Base-by-base conservation (phyloP, 2,329 filamentous ascomycete species). In the Teratosphaeria destructans region DNA sequence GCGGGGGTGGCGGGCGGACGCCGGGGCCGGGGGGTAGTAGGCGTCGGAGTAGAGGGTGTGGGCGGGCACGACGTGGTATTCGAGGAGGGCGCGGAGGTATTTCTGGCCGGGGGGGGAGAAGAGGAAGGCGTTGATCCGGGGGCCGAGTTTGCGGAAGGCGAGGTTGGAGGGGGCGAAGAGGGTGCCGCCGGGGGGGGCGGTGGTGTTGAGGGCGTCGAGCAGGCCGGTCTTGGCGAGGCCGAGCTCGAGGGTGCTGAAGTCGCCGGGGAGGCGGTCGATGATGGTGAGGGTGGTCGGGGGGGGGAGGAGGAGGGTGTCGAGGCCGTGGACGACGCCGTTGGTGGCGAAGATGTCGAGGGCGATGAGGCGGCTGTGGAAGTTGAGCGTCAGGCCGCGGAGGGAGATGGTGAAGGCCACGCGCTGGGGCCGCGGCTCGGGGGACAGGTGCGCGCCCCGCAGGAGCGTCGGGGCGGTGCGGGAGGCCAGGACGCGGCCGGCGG, bases 31-130 rank as follows among this genome's bases (percentile, higher is more conserved):
- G 76, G 80, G 80, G 76, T 91, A 94, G 70, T 86, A 89, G 5
- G 86, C 87, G 70, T 96, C 92, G 5, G 87, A 89, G 78, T 96
- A 96, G 0, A 95, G 76, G 0, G 88, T 92, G 61, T 85, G 81
- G 68, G 89, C 84, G 52, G 85, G 81, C 1, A 87, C 87, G 55
- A 92, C 80, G 68, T 93, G 88, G 71, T 95, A 95, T 76, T 89
- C 79, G 16, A 95, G 78, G 54, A 96, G 77, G 0, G 89, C 89
- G 64, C 82, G 84, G 19, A 96, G 81, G 71, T 90, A 95, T 72
- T 86, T 86, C 63, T 81, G 78, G 1, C 92, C 92, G 57, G 80
- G 82, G 32, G 82, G 78, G 60, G 87, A 89, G 80, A 96, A 96
- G 3, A 96, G 79, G 80, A 95, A 96, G 26, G 85, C 88, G 70